Evolutionary conservation across 768 basidiomycete genomes (phyloP).

Genomic region (Kockovaella imperatae): DNA sequence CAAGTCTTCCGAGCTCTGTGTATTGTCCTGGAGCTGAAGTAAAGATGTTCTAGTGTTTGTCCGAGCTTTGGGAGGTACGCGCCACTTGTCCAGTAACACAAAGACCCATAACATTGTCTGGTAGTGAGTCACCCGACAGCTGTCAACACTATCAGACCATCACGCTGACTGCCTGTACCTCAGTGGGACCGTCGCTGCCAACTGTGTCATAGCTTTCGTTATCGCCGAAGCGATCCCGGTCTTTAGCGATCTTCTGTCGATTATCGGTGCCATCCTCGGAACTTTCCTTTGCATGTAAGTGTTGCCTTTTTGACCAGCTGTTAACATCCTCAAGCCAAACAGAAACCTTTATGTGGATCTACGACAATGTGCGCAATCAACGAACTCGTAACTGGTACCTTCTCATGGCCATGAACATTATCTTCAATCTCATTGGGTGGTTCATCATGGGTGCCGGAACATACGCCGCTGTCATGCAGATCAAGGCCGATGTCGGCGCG

Average conservation of each 20-base stretch:
- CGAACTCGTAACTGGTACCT: constrained; percentile 9
- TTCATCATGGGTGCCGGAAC: constrained; percentile 25
- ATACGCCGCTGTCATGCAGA: constrained; percentile 10
- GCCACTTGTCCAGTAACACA: constrained; percentile 25
- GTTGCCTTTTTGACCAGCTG: neutral
- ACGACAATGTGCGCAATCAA: constrained; percentile 6
- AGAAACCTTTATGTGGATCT: constrained; percentile 38
- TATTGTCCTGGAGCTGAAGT: neutral
- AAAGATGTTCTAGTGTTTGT: constrained; percentile 21
- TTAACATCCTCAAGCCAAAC: constrained; percentile 2
- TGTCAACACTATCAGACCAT: neutral
- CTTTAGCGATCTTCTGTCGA: constrained; percentile 27
- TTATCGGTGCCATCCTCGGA: constrained; percentile 34
- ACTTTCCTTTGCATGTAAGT: constrained; percentile 31
- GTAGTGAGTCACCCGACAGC: constrained; percentile 17
- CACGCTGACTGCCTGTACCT: neutral
- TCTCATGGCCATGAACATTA: constrained; percentile 6
- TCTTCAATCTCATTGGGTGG: constrained; percentile 14
- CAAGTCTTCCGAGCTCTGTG: neutral
- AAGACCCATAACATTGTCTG: constrained; percentile 25
- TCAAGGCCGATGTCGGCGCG: constrained; percentile 8
- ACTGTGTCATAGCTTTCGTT: constrained; percentile 27
- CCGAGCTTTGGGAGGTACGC: constrained; percentile 23
- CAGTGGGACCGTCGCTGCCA: constrained; percentile 23
- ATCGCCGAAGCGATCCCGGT: constrained; percentile 38